Percentiles rank a stretch among this genome's conserved stretches.
These are phyloP conservation scores for Prinsepia uniflora DNA, from an alignment of 306 rosid species.

Conservation along the genomic window DNA sequence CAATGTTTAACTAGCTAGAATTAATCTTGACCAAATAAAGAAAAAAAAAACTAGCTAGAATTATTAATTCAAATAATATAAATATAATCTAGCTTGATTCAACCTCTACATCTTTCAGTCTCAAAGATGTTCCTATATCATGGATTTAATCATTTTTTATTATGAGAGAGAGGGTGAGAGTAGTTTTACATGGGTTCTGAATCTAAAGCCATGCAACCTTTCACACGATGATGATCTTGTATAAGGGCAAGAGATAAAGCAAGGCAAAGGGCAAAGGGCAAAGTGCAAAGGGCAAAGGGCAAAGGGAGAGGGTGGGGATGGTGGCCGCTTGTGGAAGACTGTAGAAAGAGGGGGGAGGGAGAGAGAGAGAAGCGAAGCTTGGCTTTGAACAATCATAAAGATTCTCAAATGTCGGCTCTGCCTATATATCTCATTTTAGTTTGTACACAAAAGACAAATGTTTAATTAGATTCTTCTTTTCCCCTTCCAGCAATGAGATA, in stretches of 20 bases:
- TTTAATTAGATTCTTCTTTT: slow-evolving; percentile 37
- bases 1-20: too few species aligned
- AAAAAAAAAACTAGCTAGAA: too few species aligned
- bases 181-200: slow-evolving; percentile 38
- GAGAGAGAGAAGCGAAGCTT: background rate
- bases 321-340: slow-evolving; percentile 30
- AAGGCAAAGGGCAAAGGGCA: slow-evolving; percentile 18
- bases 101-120: background rate
- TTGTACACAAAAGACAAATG: slow-evolving; percentile 71
- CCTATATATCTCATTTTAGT: slow-evolving; percentile 31
- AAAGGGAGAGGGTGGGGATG: slow-evolving; percentile 8
- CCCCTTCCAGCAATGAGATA: slow-evolving; percentile 17
- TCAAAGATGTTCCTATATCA: slow-evolving; percentile 18
- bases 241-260: slow-evolving; percentile 18
- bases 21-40: too few species aligned
- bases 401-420: slow-evolving; percentile 50
- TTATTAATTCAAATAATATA: background rate
- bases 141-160: slow-evolving; percentile 22
- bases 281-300: slow-evolving; percentile 15
- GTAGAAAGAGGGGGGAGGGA: slow-evolving; percentile 13
- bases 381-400: slow-evolving; percentile 29
- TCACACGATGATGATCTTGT: slow-evolving; percentile 48
- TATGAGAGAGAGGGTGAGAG: slow-evolving; percentile 15
- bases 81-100: slow-evolving; percentile 13
- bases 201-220: slow-evolving; percentile 89